Evolutionary conservation across 2,329 filamentous ascomycete species (phyloP).

Genomic region (Catunica adiposa): DNA sequence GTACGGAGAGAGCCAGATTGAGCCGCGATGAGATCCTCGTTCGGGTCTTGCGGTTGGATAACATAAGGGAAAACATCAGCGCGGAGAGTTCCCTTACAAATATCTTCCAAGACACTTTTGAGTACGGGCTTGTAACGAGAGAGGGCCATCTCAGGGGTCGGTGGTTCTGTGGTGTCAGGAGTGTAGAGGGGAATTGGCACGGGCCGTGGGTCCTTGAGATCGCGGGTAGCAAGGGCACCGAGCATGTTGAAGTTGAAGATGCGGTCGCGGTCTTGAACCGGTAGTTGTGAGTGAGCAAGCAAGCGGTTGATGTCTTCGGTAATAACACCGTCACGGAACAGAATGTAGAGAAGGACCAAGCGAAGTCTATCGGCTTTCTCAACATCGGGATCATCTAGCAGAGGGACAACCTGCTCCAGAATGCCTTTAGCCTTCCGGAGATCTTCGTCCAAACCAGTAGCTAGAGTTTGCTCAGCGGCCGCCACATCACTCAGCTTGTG

Average conservation of each 20-base stretch:
- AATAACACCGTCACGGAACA: conserved; percentile 76
- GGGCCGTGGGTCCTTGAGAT: conserved; percentile 60
- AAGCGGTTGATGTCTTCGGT: conserved; percentile 71
- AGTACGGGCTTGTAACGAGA: conserved; percentile 72
- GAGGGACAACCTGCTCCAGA: conserved; percentile 65
- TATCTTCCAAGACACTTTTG: conserved; percentile 65
- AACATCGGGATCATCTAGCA: conserved; percentile 74
- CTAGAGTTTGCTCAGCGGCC: conserved; percentile 74
- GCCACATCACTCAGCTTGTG: conserved; percentile 77
- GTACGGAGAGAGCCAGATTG: conserved; percentile 66
- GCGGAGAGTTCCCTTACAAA: conserved; percentile 52
- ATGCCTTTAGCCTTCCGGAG: conserved; percentile 80
- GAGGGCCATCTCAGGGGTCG: conserved; percentile 65
- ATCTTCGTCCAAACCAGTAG: conserved; percentile 86
- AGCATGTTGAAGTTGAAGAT: conserved; percentile 67
- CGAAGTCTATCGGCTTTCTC: conserved; percentile 60
- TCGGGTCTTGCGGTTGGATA: conserved; percentile 49
- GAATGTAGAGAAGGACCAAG: conserved; percentile 67
- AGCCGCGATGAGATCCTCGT: conserved; percentile 38
- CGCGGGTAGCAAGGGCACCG: conserved; percentile 52
- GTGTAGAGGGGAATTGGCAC: conserved; percentile 54
- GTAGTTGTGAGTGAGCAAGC: conserved; percentile 65
- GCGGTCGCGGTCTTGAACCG: conserved; percentile 53
- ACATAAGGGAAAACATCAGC: conserved; percentile 53
- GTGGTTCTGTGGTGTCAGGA: conserved; percentile 23